Evolutionary conservation across 1,284 basidiomycete genomes (phyloP), one percentile per base, ranked within the genome.

Genomic region (Macrocybe sp.): DNA sequence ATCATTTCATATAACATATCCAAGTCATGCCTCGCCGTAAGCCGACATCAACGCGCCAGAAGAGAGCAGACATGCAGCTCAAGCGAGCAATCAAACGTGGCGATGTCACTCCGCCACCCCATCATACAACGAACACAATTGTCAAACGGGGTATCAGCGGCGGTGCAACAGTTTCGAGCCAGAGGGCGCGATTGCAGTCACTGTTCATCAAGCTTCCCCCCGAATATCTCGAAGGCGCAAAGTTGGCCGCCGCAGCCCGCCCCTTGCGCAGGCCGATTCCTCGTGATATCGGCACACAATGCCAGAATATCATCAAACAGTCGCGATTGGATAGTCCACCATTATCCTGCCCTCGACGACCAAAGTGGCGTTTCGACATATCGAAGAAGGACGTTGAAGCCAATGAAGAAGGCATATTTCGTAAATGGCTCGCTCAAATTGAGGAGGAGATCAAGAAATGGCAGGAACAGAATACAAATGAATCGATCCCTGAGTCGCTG

Each of bases 11-110:
- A 47, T 41, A 30, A 29, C 16, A 31, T 28, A 29, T 11, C 28
- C 16, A 37, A 22, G 22, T 22, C 22, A 42, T 42, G 41, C 71
- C 74, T 44, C 75, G 83, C 37, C 69, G 70, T 48, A 80, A 78
- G 59, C 76, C 79, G 11, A 72, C 69, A 33, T 90, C 87, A 1
- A 73, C 71, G 38, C 89, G 84, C 54, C 74, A 87, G 62, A 85
- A 81, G 58, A 89, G 84, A 57, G 79, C 76, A 6, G 76, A 87
- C 52, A 73, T 83, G 4, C 80, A 85, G 60, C 73, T 81, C 50
- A 88, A 86, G 58, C 83, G 90, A n/a, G 90, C 90, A 1, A 67
- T 84, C 32, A 93, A 93, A 63, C 81, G 90, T 33, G 90, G 88
- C 12, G 87, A 91, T 55, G 61, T 75, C 4, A 65, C 74, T 4